Evolutionary conservation across 345 rosid species (phyloP).

Genomic region (Syzygium jambos): DNA sequence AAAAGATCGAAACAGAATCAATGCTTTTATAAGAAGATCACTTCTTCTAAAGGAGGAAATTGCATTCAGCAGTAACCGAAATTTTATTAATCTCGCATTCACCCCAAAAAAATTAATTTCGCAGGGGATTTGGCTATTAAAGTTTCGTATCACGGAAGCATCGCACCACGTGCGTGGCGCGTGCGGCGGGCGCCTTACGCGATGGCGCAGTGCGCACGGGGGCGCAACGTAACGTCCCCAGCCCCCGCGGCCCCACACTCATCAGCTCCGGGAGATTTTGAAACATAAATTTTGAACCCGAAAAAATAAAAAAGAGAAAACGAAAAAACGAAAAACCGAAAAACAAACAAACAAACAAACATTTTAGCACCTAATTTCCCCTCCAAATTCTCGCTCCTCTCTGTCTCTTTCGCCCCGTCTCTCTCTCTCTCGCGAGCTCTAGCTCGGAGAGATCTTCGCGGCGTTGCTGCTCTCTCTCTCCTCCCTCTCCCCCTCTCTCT

Average conservation of each 20-base stretch:
- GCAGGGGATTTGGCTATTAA: not conserved
- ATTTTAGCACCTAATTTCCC: not conserved
- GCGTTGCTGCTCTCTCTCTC: not conserved
- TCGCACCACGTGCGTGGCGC: not conserved
- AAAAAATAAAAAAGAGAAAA: not conserved
- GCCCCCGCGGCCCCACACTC: not conserved
- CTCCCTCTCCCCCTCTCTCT: not conserved
- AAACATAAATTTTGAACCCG: not conserved
- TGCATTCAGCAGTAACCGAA: not conserved
- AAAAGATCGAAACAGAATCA: not conserved
- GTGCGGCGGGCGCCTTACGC: not conserved
- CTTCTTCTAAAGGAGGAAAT: not conserved
- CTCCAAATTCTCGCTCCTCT: not conserved
- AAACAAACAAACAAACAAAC: not conserved
- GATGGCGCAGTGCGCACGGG: not conserved
- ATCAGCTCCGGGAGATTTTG: not conserved
- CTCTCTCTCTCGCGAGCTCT: not conserved
- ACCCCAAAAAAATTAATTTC: not conserved
- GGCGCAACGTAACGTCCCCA: not conserved
- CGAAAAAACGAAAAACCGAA: not conserved
- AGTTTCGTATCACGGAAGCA: not conserved
- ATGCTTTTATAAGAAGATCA: not conserved
- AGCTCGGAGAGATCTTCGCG: not conserved
- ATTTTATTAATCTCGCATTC: not conserved
- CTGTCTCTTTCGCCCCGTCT: not conserved